phyloP scores from a whole-genome alignment of 805 yeast genomes.

The Cyberlindnera mrakii region DNA sequence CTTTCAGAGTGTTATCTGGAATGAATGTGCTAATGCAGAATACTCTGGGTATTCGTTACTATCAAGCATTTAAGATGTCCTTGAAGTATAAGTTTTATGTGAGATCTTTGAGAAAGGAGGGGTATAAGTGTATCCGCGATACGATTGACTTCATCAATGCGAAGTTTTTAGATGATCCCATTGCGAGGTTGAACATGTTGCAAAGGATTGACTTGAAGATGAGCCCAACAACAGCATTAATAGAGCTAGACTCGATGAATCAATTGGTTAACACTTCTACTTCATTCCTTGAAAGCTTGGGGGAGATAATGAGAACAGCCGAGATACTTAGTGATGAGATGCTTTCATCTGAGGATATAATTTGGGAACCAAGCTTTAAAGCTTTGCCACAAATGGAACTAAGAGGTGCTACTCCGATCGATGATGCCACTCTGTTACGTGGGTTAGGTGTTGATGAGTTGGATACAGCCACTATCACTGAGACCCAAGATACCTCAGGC shows the following conservation, averaged over 20 bases:
- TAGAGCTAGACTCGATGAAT: conserved; percentile 17
- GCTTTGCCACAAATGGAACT: conserved; percentile 4
- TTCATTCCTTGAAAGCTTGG: conserved; percentile 5
- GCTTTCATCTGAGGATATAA: conserved; percentile 11
- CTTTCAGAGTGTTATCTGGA: conserved; percentile 13
- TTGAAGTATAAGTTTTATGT: conserved; percentile 18
- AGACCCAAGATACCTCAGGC: not conserved
- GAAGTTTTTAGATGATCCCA: conserved; percentile 15
- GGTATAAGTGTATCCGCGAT: conserved; percentile 20
- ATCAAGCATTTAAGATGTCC: conserved; percentile 21
- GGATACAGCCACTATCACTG: not conserved
- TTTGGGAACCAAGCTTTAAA: conserved; percentile 21
- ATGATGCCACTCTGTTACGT: conserved; percentile 2
- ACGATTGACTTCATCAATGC: conserved; percentile 17
- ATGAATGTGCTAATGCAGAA: conserved; percentile 16
- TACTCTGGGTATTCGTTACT: conserved; percentile 17
- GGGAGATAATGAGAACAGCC: not conserved
- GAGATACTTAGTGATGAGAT: conserved; percentile 11
- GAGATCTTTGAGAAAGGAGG: conserved; percentile 19
- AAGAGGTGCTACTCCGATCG: not conserved
- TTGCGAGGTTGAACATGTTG: conserved; percentile 8
- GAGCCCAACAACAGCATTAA: conserved; percentile 11
- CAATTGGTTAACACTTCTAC: conserved; percentile 6
- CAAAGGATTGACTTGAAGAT: conserved; percentile 12
- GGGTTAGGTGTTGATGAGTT: conserved; percentile 5